Evolutionary conservation across 352 stramenopile species (phyloP).

Genomic region (Phytophthora ohioensis): DNA sequence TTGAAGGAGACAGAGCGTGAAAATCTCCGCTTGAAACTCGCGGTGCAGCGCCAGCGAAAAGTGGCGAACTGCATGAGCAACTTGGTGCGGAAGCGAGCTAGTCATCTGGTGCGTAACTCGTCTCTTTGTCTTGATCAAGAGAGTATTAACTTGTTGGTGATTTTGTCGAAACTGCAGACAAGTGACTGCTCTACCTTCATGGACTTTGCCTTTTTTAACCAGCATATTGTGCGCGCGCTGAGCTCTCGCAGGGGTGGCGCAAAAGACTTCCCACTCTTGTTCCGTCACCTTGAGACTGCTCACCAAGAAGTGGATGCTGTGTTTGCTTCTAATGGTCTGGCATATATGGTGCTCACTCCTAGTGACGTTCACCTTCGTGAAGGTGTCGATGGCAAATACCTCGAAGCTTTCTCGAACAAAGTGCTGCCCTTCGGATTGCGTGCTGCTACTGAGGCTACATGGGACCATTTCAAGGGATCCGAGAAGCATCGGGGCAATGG

Average conservation of each 20-base stretch:
- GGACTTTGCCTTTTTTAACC: slow-evolving; percentile 30
- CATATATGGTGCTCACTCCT: slow-evolving; percentile 42
- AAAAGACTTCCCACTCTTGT: slow-evolving; percentile 40
- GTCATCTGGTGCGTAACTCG: slow-evolving; percentile 29
- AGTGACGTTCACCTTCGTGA: slow-evolving; percentile 47
- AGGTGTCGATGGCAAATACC: slow-evolving; percentile 46
- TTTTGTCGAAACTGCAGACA: slow-evolving; percentile 18
- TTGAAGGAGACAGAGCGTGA: slow-evolving; percentile 47
- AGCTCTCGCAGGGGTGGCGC: slow-evolving; percentile 28
- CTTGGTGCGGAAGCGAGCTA: slow-evolving; percentile 34
- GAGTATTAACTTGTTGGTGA: slow-evolving; percentile 6
- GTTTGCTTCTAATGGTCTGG: slow-evolving; percentile 43
- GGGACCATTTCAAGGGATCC: slow-evolving; percentile 52
- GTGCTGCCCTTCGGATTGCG: slow-evolving; percentile 53
- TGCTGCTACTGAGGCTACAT: slow-evolving; percentile 42
- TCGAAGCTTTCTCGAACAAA: slow-evolving; percentile 54
- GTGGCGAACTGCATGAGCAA: slow-evolving; percentile 31
- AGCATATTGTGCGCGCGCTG: slow-evolving; percentile 27
- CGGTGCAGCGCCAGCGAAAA: slow-evolving; percentile 48
- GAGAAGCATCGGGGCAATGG: slow-evolving; percentile 48
- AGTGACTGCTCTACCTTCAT: slow-evolving; percentile 41
- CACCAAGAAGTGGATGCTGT: slow-evolving; percentile 42
- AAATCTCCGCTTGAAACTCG: slow-evolving; percentile 52
- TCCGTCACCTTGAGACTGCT: slow-evolving; percentile 41
- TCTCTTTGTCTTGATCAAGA: background rate